Conservation (phyloP, 768 basidiomycete genomes). For the Leucocoprinus leucothites region DNA sequence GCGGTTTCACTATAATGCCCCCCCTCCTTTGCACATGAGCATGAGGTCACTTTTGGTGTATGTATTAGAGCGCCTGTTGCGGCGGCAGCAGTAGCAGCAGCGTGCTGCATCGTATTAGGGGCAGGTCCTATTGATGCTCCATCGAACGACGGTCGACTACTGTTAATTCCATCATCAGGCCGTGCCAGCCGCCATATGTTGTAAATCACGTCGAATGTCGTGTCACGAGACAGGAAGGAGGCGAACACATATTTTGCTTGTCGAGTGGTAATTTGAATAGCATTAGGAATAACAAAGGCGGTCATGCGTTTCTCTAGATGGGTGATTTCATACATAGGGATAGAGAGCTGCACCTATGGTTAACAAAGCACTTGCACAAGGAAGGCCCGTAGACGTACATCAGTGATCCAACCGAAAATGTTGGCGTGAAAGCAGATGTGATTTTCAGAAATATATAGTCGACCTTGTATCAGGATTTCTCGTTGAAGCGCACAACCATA, state of each 20-base stretch:
- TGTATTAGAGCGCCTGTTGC: not conserved
- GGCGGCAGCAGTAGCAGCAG: slow-evolving; percentile 15
- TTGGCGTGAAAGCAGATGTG: slow-evolving; percentile 99
- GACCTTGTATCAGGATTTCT: slow-evolving; percentile 94
- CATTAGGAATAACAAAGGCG: slow-evolving; percentile 96
- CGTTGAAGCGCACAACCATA: slow-evolving; percentile 97
- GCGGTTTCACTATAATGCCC: slow-evolving; percentile 74
- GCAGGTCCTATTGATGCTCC: slow-evolving; percentile 14
- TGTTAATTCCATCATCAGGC: slow-evolving; percentile 53
- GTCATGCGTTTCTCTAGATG: slow-evolving; percentile 96
- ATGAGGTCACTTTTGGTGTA: slow-evolving; percentile 59
- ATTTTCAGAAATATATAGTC: slow-evolving; percentile 96
- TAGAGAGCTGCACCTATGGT: slow-evolving; percentile 58
- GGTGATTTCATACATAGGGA: slow-evolving; percentile 85
- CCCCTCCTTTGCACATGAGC: slow-evolving; percentile 68
- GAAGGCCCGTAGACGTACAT: slow-evolving; percentile 52
- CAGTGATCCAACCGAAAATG: slow-evolving; percentile 98
- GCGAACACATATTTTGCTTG: slow-evolving; percentile 90
- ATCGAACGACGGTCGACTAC: slow-evolving; percentile 33
- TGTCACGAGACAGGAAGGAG: slow-evolving; percentile 94
- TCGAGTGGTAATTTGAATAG: slow-evolving; percentile 84
- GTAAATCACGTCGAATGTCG: slow-evolving; percentile 91
- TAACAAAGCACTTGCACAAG: not conserved
- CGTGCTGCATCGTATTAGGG: not conserved
- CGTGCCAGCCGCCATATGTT: slow-evolving; percentile 94